Base-by-base conservation (phyloP, 2,329 filamentous ascomycete species). In the Aspergillus versicolor region DNA sequence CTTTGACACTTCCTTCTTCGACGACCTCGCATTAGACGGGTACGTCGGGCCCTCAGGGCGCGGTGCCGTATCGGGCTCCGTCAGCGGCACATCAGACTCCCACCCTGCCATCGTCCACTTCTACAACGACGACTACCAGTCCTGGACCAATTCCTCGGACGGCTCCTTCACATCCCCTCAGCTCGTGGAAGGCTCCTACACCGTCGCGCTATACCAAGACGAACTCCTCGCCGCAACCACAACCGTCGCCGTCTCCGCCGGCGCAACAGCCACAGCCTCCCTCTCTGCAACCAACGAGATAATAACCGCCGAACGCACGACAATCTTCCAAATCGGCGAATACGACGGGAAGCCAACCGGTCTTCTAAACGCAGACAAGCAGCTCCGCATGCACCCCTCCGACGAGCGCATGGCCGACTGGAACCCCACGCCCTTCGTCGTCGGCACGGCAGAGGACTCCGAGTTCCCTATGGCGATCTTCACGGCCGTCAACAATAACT, bases 361-460 rank as follows among this genome's bases (percentile, higher is more conserved):
- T 1, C 45, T 57, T 9, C 54, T 32, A 8, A 57, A 57, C 19
- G 47, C 47, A 1, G 54, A 46, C 7, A 48, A 21, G 0, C 54
- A 51, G 13, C 47, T 50, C 24, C 17, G 47, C n/a, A 57, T 57
- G 54, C 54, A 57, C 42, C 54, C 54, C 32, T 52, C 48, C 19
- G 54, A 57, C 15, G 42, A 34, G 3, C 48, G 54, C n/a, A 57
- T 57, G 27, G 41, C 22, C 5, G 22, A 32, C 48, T 57, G 54
- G 54, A 50, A 52, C 22, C 17, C 54, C 7, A 45, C 46, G 2
- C 38, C 47, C 4, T 57, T 57, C 12, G 22, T 57, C 32, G 43
- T 57, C 3, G 54, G 38, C 34, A 42, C n/a, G 6, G 30, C 13
- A 4, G 12, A 22, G 1, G 45, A 46, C 3, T 13, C 37, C 0